Base-by-base conservation (phyloP, 208 protist genomes). In the Leptomonas seymouri region DNA sequence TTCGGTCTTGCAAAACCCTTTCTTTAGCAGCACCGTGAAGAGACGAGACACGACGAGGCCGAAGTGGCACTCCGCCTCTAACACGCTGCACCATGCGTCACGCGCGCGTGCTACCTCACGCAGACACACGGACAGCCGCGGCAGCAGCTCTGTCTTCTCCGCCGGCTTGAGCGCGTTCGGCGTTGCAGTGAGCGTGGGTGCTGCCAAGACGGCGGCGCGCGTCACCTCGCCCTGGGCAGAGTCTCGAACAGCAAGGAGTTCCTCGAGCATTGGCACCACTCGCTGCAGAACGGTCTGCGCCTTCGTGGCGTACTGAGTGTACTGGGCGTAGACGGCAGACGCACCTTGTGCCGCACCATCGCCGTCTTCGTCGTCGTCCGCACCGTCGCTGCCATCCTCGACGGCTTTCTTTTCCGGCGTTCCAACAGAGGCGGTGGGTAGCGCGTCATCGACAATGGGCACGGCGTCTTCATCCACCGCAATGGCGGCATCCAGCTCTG, bases 1-100 rank as follows among this genome's bases (percentile, higher is more conserved):
- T 45, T 97, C 92, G 7, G 84, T 70, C 58, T 96, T 98, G 74
- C 98, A 99, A 76, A 98, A 99, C 49, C 98, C 98, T 53, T 98
- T 92, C 64, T 86, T 90, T 25, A 98, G 73, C 31, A 99, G 83
- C 27, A 95, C 86, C n/a, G 83, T 82, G 57, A 98, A 93, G 25
- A 98, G 81, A 7, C 87, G 81, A 28, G 94, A 50, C n/a, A 97
- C 41, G n/a, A 97, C 84, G 36, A 97, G 81, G 28, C 84, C 82
- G 34, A 97, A 77, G 60, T 86, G 71, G 25, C 76, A 81, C 67
- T 93, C 87, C 15, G 86, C 69, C 15, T 60, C 61, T 15, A 97
- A 63, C 25, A 81, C 76, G 0, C 15, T 21, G 50, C 70, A 21
- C 64, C 84, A 49, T 27, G 65, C 71, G 20, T 65, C 50, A 21